phyloP scores from a whole-genome alignment of 164 flowering plant genomes.

The Litsea cubeba region DNA sequence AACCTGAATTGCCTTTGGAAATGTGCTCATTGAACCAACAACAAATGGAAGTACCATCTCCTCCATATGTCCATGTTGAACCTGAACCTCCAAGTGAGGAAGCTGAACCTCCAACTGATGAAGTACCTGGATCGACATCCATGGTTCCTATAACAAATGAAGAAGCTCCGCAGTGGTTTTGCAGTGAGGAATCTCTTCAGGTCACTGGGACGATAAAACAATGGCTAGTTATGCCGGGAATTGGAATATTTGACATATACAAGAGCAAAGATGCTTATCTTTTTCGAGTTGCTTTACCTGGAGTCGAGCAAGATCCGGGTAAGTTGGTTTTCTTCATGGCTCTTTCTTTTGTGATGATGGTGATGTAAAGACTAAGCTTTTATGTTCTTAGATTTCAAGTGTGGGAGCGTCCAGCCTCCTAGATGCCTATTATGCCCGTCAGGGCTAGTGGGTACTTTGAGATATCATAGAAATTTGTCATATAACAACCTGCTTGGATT shows the following conservation, averaged over 20 bases:
- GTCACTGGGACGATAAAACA: conserved; percentile 39
- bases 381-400: no score
- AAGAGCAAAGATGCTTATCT: conserved; percentile 42
- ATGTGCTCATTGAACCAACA: not conserved
- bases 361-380: no score
- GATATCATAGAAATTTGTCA: no score
- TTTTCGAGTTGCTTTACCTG: conserved; percentile 62
- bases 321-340: conserved; percentile 4
- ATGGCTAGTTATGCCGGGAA: conserved; percentile 42
- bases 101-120: not conserved
- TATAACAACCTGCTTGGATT: no score
- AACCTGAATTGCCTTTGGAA: not conserved
- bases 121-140: not conserved
- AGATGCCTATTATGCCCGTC: no score
- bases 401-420: no score
- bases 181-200: conserved; percentile 7
- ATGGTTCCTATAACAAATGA: not conserved
- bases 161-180: not conserved
- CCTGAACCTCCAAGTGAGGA: conserved; percentile 1
- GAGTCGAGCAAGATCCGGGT: conserved; percentile 42
- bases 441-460: no score
- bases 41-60: conserved; percentile 6
- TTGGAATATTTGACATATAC: conserved; percentile 59
- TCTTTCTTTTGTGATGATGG: no score
- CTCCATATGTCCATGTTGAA: not conserved